Conservation (phyloP, 768 basidiomycete genomes). For the Boletus reticuloceps region DNA sequence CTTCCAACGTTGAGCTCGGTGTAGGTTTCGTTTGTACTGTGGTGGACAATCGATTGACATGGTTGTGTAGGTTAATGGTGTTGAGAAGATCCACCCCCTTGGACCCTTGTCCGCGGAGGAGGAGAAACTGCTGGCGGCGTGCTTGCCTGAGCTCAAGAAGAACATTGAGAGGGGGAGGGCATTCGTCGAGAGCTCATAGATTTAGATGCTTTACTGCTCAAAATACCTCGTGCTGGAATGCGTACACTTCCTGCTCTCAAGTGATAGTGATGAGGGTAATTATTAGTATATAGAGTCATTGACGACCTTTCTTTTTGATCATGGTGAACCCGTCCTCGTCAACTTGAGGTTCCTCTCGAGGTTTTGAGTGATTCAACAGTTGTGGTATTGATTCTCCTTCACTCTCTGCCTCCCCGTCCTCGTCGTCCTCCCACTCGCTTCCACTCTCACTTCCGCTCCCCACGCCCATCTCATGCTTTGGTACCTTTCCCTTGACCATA, state of each 20-base stretch:
- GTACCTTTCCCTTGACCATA: conserved; percentile 53
- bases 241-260: background rate
- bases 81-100: conserved; percentile 87
- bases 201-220: conserved; percentile 9
- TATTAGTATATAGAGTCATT: conserved; percentile 22
- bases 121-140: conserved; percentile 81
- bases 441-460: conserved; percentile 38
- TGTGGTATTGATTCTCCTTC: conserved; percentile 56
- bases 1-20: conserved; percentile 90
- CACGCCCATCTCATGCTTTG: conserved; percentile 42
- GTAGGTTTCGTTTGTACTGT: conserved; percentile 42
- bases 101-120: conserved; percentile 80
- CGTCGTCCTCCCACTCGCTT: conserved; percentile 45
- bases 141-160: conserved; percentile 91
- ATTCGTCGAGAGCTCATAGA: conserved; percentile 53
- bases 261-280: background rate
- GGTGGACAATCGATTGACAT: conserved; percentile 3
- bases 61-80: conserved; percentile 64
- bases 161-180: conserved; percentile 95
- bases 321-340: conserved; percentile 93
- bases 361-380: conserved; percentile 44
- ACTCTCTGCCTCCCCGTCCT: conserved; percentile 25
- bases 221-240: conserved; percentile 24
- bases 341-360: conserved; percentile 59
- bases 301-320: conserved; percentile 58